Base-by-base conservation (phyloP, 2,329 filamentous ascomycete genomes). In the Ascochyta pisi region DNA sequence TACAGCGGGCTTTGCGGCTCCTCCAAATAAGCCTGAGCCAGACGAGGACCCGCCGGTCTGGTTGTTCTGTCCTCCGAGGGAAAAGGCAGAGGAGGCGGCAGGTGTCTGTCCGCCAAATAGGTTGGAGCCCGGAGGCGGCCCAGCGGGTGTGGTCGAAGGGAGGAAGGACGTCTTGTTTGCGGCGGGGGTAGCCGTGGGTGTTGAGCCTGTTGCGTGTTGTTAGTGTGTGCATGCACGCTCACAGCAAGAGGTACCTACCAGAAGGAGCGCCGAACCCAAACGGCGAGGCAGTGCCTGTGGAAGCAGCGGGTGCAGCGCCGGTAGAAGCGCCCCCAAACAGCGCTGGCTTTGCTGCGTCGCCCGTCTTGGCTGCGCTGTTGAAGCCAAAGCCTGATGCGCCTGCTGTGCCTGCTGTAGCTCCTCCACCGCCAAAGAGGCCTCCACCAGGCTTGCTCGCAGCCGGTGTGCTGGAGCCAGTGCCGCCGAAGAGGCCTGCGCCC, bases 91-190 rank as follows among this genome's bases (percentile, higher is more conserved):
- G 24, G 74, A 72, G n/a, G 71, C 27, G n/a, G 62, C 58, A 24
- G 51, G 50, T 8, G 58, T 50, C 54, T 64, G 60, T 15, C 55
- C 57, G 24, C 66, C 66, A 50, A 75, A 76, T 10, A 75, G 35
- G 51, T 54, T 69, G 40, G 50, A 51, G 12, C 70, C 72, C 12
- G 73, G 71, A 40, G 74, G 74, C 22, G 71, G 67, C 43, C 74
- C 74, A n/a, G 73, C 74, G 39, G 74, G 74, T 10, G 73, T 76
- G 4, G 74, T 77, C 3, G 74, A 76, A n/a, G 66, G 64, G 27
- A 76, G 66, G 33, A 66, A 63, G n/a, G 69, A 69, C 12, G 76
- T 73, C 61, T 77, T 77, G 38, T 63, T 71, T 16, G 68, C 41
- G 12, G 74, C 71, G 12, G 74, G 73, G 3, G 74, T 76, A 10